Percentiles rank a stretch among this genome's conserved stretches.
Conservation (phyloP, 208 protist species). For the Crithidia brevicula region DNA sequence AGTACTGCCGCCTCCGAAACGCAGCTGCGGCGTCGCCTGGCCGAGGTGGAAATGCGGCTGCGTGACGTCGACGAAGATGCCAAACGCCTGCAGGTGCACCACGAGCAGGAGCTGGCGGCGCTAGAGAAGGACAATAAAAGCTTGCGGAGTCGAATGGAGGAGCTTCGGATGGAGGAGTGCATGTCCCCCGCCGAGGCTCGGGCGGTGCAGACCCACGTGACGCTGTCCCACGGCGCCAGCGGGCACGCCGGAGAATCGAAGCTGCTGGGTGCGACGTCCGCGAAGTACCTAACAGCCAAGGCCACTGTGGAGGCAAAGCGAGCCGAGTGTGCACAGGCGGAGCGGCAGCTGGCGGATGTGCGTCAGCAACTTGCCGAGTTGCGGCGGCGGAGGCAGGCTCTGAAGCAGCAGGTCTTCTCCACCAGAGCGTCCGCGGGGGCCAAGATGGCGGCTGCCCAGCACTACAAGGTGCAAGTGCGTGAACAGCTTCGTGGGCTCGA, state of each 20-base stretch:
- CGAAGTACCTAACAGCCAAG: constrained; percentile 55
- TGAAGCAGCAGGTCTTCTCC: constrained; percentile 11
- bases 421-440: constrained; percentile 7
- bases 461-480: constrained; percentile 36
- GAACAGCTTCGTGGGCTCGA: constrained; percentile 89
- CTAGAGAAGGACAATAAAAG: constrained; percentile 58
- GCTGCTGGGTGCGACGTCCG: constrained; percentile 50
- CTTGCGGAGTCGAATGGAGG: constrained; percentile 53
- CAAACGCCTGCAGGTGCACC: constrained; percentile 52
- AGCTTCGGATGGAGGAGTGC: constrained; percentile 78
- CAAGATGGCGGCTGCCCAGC: constrained; percentile 11
- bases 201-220: constrained; percentile 3
- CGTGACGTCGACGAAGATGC: constrained; percentile 79
- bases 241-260: constrained; percentile 37
- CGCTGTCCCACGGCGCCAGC: constrained; percentile 1
- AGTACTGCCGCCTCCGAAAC: constrained; percentile 32
- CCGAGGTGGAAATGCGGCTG: constrained; percentile 68
- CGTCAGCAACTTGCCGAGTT: constrained; percentile 40
- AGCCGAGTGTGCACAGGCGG: constrained; percentile 45
- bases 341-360: constrained; percentile 41
- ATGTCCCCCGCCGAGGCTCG: constrained; percentile 39
- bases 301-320: constrained; percentile 47
- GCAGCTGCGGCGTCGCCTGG: constrained; percentile 55
- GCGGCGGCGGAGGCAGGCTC: constrained; percentile 9
- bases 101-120: constrained; percentile 71